These are phyloP conservation scores for Chytridium lagenaria DNA, from an alignment of 371 early-diverging fungal species.

Conservation along the genomic window DNA sequence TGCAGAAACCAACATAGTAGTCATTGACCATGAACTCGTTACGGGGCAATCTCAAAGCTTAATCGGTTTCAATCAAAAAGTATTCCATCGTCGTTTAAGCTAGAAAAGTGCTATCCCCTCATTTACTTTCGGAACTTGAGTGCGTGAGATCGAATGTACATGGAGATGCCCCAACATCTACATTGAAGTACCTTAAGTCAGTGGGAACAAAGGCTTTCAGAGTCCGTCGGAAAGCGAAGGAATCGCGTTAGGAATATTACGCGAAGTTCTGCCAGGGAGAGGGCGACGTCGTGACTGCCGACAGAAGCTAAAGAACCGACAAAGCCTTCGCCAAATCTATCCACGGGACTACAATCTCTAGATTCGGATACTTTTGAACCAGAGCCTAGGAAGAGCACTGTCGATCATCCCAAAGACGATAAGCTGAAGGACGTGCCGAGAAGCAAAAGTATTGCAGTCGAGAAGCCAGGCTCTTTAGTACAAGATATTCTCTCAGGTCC, in stretches of 20 bases:
- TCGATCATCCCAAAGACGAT: not conserved
- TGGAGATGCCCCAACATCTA: not conserved
- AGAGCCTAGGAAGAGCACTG: too few species aligned
- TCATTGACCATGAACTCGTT: too few species aligned
- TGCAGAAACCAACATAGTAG: too few species aligned
- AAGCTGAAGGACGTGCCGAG: too few species aligned
- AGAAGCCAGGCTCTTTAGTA: not conserved
- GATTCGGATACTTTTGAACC: too few species aligned
- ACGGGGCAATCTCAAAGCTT: not conserved
- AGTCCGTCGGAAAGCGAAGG: slow-evolving; percentile 20
- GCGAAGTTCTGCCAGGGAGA: not conserved
- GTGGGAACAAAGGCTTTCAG: not conserved
- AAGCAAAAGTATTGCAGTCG: too few species aligned
- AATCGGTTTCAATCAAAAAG: not conserved
- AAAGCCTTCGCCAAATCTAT: too few species aligned
- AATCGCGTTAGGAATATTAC: slow-evolving; percentile 19
- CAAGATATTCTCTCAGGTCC: too few species aligned
- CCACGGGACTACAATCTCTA: too few species aligned
- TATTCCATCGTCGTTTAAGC: not conserved
- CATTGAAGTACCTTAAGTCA: not conserved
- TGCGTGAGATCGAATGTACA: not conserved
- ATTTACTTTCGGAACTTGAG: not conserved
- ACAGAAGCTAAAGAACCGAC: too few species aligned
- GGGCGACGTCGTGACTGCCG: not conserved
- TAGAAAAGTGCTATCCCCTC: slow-evolving; percentile 1